Percentiles rank a stretch among this genome's conserved stretches.
Evolutionary conservation across 202 grass and related monocot genomes (phyloP).

Genomic region (Brachypodium distachyon): DNA sequence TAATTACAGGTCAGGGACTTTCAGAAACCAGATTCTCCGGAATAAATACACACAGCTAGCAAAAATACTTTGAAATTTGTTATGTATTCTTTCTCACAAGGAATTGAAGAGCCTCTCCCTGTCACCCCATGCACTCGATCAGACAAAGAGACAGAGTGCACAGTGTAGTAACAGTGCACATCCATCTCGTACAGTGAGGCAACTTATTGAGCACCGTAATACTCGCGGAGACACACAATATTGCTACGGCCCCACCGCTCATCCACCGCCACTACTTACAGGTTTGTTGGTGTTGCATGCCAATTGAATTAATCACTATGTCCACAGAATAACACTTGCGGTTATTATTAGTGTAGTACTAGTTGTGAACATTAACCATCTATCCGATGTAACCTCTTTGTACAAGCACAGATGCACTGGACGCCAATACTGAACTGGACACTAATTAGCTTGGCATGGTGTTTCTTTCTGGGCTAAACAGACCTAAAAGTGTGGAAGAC

Average conservation of each 20-base stretch:
- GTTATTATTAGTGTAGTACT: background rate
- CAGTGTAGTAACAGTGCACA: constrained; percentile 9
- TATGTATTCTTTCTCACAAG: background rate
- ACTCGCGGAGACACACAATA: constrained; percentile 10
- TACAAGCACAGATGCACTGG: background rate
- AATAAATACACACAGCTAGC: too few species aligned
- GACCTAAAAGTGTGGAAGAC: background rate
- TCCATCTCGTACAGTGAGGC: background rate
- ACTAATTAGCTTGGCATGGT: background rate
- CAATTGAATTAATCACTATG: background rate
- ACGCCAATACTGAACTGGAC: background rate
- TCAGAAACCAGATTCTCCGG: background rate
- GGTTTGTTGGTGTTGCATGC: background rate
- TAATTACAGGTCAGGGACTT: background rate
- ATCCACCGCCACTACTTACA: constrained; percentile 11
- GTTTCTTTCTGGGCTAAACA: background rate
- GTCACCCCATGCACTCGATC: background rate
- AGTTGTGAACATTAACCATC: background rate
- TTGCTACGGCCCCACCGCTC: constrained; percentile 13
- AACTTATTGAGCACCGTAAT: constrained; percentile 14
- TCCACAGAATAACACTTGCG: background rate
- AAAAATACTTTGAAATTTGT: background rate
- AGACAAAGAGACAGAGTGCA: constrained; percentile 10
- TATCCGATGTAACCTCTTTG: background rate
- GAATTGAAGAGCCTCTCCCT: background rate